A percentile compares a stretch with the other conserved stretches of the same genome.
Evolutionary conservation across 805 yeast genomes (phyloP).

Genomic region (Cyberlindnera petersonii): DNA sequence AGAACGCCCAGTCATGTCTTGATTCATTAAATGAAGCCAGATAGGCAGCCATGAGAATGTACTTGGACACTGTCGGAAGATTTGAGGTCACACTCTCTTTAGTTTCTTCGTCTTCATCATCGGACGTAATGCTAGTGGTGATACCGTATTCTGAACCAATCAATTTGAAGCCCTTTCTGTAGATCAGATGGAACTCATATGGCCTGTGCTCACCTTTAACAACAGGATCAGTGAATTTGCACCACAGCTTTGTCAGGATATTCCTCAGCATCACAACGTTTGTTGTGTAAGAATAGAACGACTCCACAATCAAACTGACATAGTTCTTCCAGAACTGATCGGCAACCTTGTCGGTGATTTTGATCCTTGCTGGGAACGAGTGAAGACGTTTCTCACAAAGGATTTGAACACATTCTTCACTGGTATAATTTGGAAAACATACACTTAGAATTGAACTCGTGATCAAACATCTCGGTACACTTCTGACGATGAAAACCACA

Average conservation of each 20-base stretch:
- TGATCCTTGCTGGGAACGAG: conserved; percentile 10
- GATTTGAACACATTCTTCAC: conserved; percentile 13
- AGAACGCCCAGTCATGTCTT: conserved; percentile 62
- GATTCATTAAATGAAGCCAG: conserved; percentile 76
- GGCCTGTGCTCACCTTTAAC: conserved; percentile 12
- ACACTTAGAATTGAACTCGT: conserved; percentile 21
- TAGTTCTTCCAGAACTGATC: conserved; percentile 22
- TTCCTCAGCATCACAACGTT: conserved; percentile 16
- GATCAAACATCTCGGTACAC: conserved; percentile 17
- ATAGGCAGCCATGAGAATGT: conserved; percentile 74
- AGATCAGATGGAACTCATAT: conserved; percentile 24
- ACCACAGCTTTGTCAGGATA: conserved; percentile 24
- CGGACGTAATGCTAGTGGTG: conserved; percentile 19
- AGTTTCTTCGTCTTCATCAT: conserved; percentile 14
- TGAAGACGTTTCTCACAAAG: conserved; percentile 6
- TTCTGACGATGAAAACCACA: conserved; percentile 20
- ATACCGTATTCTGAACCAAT: conserved; percentile 33
- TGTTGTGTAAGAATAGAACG: conserved; percentile 24
- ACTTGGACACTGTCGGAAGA: conserved; percentile 60
- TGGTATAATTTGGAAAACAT: conserved; percentile 19
- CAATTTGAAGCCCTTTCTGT: conserved; percentile 29
- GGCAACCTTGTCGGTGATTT: conserved; percentile 1
- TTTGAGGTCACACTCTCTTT: conserved; percentile 32
- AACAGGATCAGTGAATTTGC: conserved; percentile 20
- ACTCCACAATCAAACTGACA: conserved; percentile 24